phyloP scores from a whole-genome alignment of 2,329 filamentous ascomycete species.

The Lachnellula cervina region DNA sequence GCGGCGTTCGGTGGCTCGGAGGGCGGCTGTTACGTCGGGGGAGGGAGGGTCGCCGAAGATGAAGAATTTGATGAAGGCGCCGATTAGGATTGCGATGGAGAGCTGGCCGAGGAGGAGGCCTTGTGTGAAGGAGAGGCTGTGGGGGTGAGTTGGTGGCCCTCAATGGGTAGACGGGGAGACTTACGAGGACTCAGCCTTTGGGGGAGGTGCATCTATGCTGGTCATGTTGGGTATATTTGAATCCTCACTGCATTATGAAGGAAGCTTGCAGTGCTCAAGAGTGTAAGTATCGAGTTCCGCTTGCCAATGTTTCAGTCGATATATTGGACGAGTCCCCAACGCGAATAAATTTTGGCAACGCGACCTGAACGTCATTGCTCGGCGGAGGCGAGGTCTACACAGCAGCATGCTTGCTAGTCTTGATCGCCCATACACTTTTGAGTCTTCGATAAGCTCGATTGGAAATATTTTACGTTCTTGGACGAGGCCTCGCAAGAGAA shows the following conservation, averaged over 20 bases:
- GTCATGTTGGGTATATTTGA: slow-evolving; percentile 12
- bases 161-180: slow-evolving; percentile 16
- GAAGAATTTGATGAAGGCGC: slow-evolving; percentile 98
- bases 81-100: slow-evolving; percentile 83
- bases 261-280: slow-evolving; percentile 1
- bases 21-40: slow-evolving; percentile 70
- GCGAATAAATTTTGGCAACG: slow-evolving; percentile 11
- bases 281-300: not conserved
- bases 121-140: slow-evolving; percentile 83
- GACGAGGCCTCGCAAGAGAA: too few relatives aligned
- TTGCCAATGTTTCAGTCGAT: not conserved
- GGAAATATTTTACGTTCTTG: too few relatives aligned
- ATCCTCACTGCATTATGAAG: not conserved
- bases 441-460: too few relatives aligned
- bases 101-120: slow-evolving; percentile 91
- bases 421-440: too few relatives aligned
- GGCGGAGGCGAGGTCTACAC: slow-evolving; percentile 2
- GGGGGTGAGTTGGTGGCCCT: not conserved
- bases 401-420: too few relatives aligned
- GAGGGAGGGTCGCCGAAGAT: slow-evolving; percentile 94
- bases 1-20: slow-evolving; percentile 69
- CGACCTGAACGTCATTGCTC: slow-evolving; percentile 14
- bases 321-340: not conserved
- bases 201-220: slow-evolving; percentile 9
- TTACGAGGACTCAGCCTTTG: slow-evolving; percentile 38